Conservation (phyloP, 176 grass and related monocot genomes). For the Panicum miliaceum region DNA sequence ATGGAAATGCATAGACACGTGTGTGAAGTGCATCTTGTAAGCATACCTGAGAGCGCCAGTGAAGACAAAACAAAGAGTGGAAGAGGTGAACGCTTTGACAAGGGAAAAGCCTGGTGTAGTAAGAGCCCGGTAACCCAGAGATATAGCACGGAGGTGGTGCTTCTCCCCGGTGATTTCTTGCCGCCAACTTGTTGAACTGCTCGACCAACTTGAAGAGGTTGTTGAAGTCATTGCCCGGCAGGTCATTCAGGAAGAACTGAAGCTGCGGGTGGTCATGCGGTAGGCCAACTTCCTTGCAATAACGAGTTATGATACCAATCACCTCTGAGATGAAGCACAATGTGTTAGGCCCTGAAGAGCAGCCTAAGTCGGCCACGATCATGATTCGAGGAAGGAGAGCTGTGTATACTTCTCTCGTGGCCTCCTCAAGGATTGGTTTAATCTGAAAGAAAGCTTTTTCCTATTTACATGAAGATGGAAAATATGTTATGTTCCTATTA, state of each 20-base stretch:
- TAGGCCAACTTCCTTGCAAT: background rate
- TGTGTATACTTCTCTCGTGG: conserved; percentile 25
- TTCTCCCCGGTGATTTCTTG: background rate
- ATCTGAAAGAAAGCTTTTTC: conserved; percentile 44
- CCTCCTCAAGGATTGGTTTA: conserved; percentile 31
- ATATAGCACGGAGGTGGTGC: conserved; percentile 23
- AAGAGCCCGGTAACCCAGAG: conserved; percentile 47
- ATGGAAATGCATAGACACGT: background rate
- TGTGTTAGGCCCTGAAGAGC: conserved; percentile 53
- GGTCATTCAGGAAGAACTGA: conserved; percentile 78
- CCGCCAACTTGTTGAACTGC: background rate
- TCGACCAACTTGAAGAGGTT: conserved; percentile 46
- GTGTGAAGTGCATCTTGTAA: background rate
- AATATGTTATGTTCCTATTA: background rate
- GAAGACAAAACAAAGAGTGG: conserved; percentile 49
- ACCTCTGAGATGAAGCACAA: conserved; percentile 40
- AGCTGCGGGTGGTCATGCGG: conserved; percentile 15
- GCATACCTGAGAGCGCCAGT: conserved; percentile 55
- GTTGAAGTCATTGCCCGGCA: conserved; percentile 66
- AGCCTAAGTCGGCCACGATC: conserved; percentile 55
- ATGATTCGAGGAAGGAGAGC: conserved; percentile 21
- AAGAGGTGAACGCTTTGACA: conserved; percentile 52
- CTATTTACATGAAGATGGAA: conserved; percentile 3
- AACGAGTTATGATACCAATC: background rate
- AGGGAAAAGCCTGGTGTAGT: conserved; percentile 55